Conservation (phyloP, 768 basidiomycete species). For the Suillus tomentosus region DNA sequence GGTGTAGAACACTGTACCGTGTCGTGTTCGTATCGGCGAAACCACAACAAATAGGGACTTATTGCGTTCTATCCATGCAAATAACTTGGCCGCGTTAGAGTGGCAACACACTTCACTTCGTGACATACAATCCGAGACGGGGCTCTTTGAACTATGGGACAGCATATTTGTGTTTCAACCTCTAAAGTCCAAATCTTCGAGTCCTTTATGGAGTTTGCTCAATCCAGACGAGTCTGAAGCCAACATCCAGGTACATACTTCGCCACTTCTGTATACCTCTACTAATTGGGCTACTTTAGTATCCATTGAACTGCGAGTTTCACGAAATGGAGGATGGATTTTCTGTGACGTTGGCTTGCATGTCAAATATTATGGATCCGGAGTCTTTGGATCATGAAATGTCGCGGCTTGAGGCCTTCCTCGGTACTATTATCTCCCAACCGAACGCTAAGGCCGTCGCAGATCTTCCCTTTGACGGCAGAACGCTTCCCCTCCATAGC, state of each 20-base stretch:
- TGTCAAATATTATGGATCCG: conserved; percentile 29
- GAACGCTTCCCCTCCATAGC: neutral
- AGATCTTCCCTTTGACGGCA: neutral
- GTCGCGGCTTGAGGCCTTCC: conserved; percentile 20
- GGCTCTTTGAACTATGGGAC: conserved; percentile 38
- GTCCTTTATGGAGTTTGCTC: conserved; percentile 27
- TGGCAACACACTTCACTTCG: conserved; percentile 52
- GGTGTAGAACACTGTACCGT: conserved; percentile 48
- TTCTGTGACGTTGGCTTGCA: conserved; percentile 39
- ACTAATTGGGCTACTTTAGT: conserved; percentile 30
- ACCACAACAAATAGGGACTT: conserved; percentile 34
- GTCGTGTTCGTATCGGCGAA: conserved; percentile 36
- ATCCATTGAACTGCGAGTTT: conserved; percentile 46
- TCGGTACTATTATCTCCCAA: conserved; percentile 23
- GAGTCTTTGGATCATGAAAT: conserved; percentile 23
- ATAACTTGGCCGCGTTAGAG: conserved; percentile 40
- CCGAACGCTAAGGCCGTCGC: conserved; percentile 19
- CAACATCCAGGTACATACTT: conserved; percentile 33
- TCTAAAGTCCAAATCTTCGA: conserved; percentile 2
- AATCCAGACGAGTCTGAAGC: conserved; percentile 18
- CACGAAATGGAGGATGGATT: conserved; percentile 34
- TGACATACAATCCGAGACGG: conserved; percentile 38
- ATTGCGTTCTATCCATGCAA: conserved; percentile 38
- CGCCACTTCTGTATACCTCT: neutral
- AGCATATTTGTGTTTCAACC: conserved; percentile 50